Conservation (phyloP, 163 green algal species). For the Chlamydomonas reinhardtii region DNA sequence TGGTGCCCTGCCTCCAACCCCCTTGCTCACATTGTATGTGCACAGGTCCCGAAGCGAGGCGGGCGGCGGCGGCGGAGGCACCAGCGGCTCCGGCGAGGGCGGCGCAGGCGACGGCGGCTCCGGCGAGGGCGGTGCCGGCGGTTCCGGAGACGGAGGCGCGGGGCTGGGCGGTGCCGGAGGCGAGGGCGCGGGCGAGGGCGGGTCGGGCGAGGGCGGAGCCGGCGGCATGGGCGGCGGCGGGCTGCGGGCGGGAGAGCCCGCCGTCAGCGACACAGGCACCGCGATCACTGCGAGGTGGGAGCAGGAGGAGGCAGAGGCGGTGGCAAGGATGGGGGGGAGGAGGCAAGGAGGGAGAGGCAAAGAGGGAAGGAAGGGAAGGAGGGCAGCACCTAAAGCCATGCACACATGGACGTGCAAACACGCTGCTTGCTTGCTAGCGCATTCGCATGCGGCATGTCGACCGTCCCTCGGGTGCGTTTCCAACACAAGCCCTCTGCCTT, state of each 20-base stretch:
- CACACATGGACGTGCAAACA: too few relatives aligned
- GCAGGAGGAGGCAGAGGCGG: too few relatives aligned
- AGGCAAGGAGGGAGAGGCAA: not conserved
- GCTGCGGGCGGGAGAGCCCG: not conserved
- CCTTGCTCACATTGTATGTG: conserved; percentile 21
- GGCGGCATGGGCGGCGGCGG: not conserved
- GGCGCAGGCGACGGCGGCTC: not conserved
- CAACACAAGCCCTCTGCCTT: too few relatives aligned
- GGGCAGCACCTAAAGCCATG: too few relatives aligned
- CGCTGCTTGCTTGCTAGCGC: too few relatives aligned
- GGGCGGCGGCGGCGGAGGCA: not conserved
- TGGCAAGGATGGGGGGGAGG: too few relatives aligned
- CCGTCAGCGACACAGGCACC: conserved; percentile 1
- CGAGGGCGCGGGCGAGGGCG: not conserved
- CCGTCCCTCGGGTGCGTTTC: too few relatives aligned
- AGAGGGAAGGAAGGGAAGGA: not conserved
- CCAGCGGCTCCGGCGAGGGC: not conserved
- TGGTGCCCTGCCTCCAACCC: too few relatives aligned
- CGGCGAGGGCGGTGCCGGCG: not conserved
- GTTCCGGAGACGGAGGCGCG: not conserved
- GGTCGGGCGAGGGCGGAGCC: not conserved
- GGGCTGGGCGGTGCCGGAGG: not conserved
- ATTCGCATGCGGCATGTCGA: too few relatives aligned
- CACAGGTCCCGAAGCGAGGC: not conserved
- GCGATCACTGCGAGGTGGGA: not conserved